Percentiles rank a stretch among this genome's conserved stretches.
Conservation (phyloP, 768 basidiomycete species). For the Podaxis sp. region DNA sequence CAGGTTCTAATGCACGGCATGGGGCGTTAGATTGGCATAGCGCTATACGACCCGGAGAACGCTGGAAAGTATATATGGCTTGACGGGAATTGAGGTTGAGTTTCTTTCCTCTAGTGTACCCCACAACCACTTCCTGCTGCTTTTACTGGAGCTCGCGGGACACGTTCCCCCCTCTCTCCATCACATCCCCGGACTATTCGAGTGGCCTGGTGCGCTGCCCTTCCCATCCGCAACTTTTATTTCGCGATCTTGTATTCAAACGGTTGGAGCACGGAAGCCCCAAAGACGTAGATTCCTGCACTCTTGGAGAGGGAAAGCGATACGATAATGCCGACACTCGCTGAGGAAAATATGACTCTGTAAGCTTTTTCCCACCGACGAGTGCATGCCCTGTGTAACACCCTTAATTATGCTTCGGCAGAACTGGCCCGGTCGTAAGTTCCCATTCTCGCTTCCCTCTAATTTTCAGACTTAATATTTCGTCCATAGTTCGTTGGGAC, state of each 20-base stretch:
- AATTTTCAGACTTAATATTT: background rate
- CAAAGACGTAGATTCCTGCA: too few species aligned
- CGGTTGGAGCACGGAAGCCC: background rate
- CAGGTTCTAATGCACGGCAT: background rate
- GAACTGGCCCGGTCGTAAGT: slow-evolving; percentile 11
- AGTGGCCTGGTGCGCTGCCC: background rate
- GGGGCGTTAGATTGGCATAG: slow-evolving; percentile 7
- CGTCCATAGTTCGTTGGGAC: slow-evolving; percentile 7
- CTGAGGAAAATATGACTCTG: background rate
- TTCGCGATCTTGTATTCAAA: background rate
- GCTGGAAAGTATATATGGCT: background rate
- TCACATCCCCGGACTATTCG: background rate
- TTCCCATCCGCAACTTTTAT: background rate
- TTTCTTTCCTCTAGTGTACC: background rate
- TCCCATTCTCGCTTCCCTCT: background rate
- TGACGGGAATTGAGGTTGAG: background rate
- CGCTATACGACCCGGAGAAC: background rate
- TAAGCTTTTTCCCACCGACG: background rate
- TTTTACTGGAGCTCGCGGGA: background rate
- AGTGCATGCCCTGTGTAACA: background rate
- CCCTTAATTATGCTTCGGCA: background rate
- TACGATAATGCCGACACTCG: background rate
- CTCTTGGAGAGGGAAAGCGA: background rate
- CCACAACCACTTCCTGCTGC: background rate
- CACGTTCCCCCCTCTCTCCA: background rate